These are phyloP conservation scores for Hygrophoropsis aurantiaca DNA, from an alignment of 768 basidiomycete species.

Conservation along the genomic window DNA sequence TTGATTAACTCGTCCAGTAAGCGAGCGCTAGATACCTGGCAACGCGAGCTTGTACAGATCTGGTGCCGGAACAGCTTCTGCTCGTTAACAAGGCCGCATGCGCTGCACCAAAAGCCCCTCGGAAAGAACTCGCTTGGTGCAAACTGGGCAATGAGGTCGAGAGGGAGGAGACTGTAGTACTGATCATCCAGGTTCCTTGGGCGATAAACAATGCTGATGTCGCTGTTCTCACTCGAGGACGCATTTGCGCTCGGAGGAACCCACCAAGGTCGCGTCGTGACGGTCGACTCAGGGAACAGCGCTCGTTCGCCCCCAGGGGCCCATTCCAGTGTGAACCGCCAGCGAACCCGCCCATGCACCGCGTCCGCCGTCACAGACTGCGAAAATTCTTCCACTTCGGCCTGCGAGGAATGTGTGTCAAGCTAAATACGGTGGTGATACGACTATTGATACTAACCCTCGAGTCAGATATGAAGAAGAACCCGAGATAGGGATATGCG, in stretches of 20 bases:
- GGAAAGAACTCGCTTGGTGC: conserved; percentile 34
- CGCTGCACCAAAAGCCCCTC: conserved; percentile 48
- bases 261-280: conserved; percentile 21
- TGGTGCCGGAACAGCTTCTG: conserved; percentile 47
- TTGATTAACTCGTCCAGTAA: neutral
- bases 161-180: conserved; percentile 26
- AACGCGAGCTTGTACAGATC: conserved; percentile 40
- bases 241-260: conserved; percentile 11
- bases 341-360: conserved; percentile 37
- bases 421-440: neutral
- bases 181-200: conserved; percentile 25
- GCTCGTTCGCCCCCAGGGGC: conserved; percentile 48
- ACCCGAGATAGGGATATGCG: conserved; percentile 45
- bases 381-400: conserved; percentile 4
- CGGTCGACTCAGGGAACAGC: conserved; percentile 13
- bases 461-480: conserved; percentile 42
- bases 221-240: neutral
- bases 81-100: conserved; percentile 50
- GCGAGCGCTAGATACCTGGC: conserved; percentile 32
- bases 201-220: conserved; percentile 17
- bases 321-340: conserved; percentile 50
- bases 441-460: conserved; percentile 27
- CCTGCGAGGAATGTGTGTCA: conserved; percentile 15
- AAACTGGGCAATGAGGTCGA: conserved; percentile 30
- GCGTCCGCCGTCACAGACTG: neutral